Base-by-base conservation (phyloP, 352 stramenopile genomes). In the Phytopythium montanum region DNA sequence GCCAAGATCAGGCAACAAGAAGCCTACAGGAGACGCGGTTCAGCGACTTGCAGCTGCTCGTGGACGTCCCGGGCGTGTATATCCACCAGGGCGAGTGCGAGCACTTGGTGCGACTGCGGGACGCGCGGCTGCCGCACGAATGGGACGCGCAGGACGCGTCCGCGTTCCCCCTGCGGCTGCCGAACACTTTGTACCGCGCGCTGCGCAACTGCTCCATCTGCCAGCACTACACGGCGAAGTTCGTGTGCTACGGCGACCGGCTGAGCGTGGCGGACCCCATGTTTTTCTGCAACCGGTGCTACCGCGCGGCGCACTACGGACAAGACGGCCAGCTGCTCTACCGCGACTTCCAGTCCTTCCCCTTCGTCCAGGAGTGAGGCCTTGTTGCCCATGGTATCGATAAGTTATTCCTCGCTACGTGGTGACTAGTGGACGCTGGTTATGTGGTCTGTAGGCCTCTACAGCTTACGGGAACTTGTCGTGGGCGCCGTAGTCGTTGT, bases 11-110 rank as follows among this genome's bases (percentile, higher is more conserved):
- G 2, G 51, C 56, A 18, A 41, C 55, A 5, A 25, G 34, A 5
- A 69, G 62, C 33, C 61, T 92, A 23, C 80, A 90, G 21, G 61
- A 52, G 44, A 78, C 75, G 8, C 68, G 58, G 28, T 87, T 87
- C 67, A 60, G 65, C 9, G 75, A 90, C 39, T 42, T 92, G 19
- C 59, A 72, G 42, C 67, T 92, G 21, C 68, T 79, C 25, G 45
- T 86, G 9, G 79, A 92, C 46, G 49, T 79, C 8, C 76, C 80
- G 0, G 80, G 78, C 4, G 69, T 90, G 44, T 92, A 81, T 41
- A 81, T 92, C 44, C 82, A 92, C 60, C 80, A 90, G 33, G 82
- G 82, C 46, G 82, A 92, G 62, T 92, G 82, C 41, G 82, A 92
- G 57, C 82, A 92, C 59, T 51, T 92, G 56, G 26, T 90, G 18